phyloP scores from a whole-genome alignment of 768 basidiomycete genomes.

The Sporobolomyces pararoseus region DNA sequence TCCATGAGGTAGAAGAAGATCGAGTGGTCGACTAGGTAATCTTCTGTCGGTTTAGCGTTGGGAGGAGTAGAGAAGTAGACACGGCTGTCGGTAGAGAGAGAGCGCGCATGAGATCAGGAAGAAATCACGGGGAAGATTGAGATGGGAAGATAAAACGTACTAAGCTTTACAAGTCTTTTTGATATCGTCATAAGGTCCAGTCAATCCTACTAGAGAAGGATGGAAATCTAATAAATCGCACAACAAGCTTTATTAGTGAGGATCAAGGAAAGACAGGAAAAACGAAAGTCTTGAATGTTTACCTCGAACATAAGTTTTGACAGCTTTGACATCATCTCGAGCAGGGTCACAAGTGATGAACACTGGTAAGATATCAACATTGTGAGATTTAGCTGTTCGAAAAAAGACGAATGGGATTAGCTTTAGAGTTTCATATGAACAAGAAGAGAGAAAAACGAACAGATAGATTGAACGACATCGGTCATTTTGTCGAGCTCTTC shows the following conservation, averaged over 20 bases:
- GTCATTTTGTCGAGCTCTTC: slow-evolving; percentile 96
- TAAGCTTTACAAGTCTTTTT: slow-evolving; percentile 91
- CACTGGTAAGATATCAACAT: slow-evolving; percentile 69
- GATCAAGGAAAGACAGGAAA: too few species aligned
- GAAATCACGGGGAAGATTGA: neutral
- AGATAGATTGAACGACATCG: slow-evolving; percentile 64
- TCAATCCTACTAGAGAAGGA: slow-evolving; percentile 78
- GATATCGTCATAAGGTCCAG: slow-evolving; percentile 75
- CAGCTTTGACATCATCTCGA: slow-evolving; percentile 63
- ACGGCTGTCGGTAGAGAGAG: slow-evolving; percentile 50
- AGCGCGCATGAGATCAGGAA: neutral
- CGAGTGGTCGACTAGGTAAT: slow-evolving; percentile 84
- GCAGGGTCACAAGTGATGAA: slow-evolving; percentile 98
- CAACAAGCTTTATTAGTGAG: neutral
- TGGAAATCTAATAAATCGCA: slow-evolving; percentile 76
- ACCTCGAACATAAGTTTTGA: slow-evolving; percentile 53
- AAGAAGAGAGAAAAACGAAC: slow-evolving; percentile 53
- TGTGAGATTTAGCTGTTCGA: slow-evolving; percentile 62
- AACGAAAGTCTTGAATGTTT: neutral
- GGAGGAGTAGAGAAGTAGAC: slow-evolving; percentile 95
- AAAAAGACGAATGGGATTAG: neutral
- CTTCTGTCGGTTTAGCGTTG: slow-evolving; percentile 69
- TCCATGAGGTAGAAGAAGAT: slow-evolving; percentile 88
- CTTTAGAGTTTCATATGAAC: neutral
- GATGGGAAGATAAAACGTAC: slow-evolving; percentile 24